These are phyloP conservation scores for Cunninghamia lanceolata DNA, from an alignment of 75 land plant genomes.

Conservation along the genomic window DNA sequence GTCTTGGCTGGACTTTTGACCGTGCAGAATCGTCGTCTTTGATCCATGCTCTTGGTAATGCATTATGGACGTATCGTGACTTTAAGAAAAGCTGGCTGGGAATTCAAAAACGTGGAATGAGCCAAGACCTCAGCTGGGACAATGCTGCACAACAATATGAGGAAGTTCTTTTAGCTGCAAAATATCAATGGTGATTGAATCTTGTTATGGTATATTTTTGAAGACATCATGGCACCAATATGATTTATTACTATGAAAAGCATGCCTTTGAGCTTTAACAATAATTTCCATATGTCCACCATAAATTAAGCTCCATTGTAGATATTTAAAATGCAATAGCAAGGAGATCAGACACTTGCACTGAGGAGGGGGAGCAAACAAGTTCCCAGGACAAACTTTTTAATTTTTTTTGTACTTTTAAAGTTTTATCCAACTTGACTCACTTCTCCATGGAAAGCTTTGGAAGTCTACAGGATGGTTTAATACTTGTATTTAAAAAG, in stretches of 20 bases:
- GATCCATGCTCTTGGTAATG: conserved; percentile 85
- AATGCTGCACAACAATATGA: conserved; percentile 86
- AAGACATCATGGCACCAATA: neutral
- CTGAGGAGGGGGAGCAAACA: neutral
- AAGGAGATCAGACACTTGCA: conserved; percentile 2
- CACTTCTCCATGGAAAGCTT: neutral
- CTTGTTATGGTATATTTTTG: neutral
- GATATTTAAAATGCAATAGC: neutral
- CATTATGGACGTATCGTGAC: conserved; percentile 73
- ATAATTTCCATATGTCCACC: neutral
- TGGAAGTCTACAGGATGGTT: neutral
- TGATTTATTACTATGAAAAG: neutral
- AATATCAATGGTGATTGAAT: conserved; percentile 80
- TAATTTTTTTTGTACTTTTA: neutral
- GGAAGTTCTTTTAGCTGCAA: conserved; percentile 90
- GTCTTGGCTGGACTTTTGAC: conserved; percentile 90
- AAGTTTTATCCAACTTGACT: neutral
- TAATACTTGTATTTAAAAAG: neutral
- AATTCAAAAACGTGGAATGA: conserved; percentile 84
- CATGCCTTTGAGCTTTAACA: neutral
- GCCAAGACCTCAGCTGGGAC: conserved; percentile 96
- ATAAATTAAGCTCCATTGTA: neutral
- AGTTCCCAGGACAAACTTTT: neutral
- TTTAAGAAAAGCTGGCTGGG: conserved; percentile 90
- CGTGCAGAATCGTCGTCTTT: conserved; percentile 53